phyloP scores from a whole-genome alignment of 2,329 filamentous ascomycete species.

The Lachnellula subtilissima region DNA sequence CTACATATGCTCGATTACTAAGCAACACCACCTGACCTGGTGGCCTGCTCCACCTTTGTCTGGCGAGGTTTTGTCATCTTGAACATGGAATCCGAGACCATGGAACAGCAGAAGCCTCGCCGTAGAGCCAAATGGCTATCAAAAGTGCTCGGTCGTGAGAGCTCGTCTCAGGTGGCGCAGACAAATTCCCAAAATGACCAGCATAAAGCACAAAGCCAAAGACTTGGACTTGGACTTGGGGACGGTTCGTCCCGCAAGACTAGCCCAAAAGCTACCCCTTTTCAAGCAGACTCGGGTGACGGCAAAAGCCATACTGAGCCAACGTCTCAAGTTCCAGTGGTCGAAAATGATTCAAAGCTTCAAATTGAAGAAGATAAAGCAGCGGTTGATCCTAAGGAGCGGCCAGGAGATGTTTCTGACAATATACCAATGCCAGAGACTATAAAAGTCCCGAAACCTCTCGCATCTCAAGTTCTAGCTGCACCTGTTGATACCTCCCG shows the following conservation, averaged over 20 bases:
- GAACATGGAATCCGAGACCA: no score
- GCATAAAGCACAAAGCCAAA: no score
- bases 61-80: no score
- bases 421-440: neutral
- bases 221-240: no score
- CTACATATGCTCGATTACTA: no score
- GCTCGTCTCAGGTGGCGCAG: neutral
- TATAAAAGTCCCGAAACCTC: neutral
- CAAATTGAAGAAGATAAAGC: neutral
- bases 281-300: no score
- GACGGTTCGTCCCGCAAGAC: no score
- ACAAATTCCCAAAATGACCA: no score
- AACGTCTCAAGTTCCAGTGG: neutral
- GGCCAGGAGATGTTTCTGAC: neutral
- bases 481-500: neutral
- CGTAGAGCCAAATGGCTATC: slow-evolving; percentile 2
- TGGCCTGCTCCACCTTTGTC: no score
- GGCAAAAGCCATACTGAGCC: no score
- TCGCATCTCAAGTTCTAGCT: neutral
- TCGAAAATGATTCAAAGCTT: neutral
- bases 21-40: no score
- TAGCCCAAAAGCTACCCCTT: no score
- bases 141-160: neutral
- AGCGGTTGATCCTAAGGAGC: neutral
- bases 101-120: neutral